Base-by-base conservation (phyloP, 768 basidiomycete species). In the Panus rudis region DNA sequence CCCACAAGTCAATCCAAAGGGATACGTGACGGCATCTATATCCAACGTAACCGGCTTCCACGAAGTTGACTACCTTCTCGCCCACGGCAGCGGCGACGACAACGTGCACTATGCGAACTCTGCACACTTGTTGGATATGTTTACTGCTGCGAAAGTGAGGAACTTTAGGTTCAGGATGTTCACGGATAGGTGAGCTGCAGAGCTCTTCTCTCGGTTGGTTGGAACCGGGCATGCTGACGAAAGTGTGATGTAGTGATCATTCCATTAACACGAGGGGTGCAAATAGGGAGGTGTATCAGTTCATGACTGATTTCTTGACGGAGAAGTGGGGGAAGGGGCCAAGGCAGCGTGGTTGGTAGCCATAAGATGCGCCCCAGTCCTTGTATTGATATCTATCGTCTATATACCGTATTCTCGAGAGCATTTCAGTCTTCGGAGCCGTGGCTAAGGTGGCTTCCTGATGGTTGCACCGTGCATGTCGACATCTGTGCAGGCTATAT, bases 81-180 rank as follows among this genome's bases (percentile, higher is more conserved):
- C 86, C 8, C 93, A 97, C 55, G 96, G 96, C 23, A 91, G 83
- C 52, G 94, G 84, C 7, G 94, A 98, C 59, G 94, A 98, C 60
- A 98, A 98, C 56, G 92, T 99, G 34, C 96, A 99, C 63, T 92
- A 78, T 55, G 78, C 86, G 28, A 93, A 99, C 65, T 81, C 86
- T 42, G 92, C 92, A 11, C 87, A 87, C 52, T 57, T 99, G 55
- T 64, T 99, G 26, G 94, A 98, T 63, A 92, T 96, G 81, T 76
- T 99, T 52, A 97, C 92, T 0, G 67, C 70, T 53, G 81, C 71
- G 20, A 68, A 79, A 43, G 75, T 97, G 34, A 71, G 83, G 53
- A 73, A 74, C 47, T 87, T 83, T 56, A 73, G 84, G 56, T 96
- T 97, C 65, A 77, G 93, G 57, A 90, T 97, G 88, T 99, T 97